Evolutionary conservation across 164 flowering plant genomes (phyloP).

Genomic region (Nymphaea thermarum): DNA sequence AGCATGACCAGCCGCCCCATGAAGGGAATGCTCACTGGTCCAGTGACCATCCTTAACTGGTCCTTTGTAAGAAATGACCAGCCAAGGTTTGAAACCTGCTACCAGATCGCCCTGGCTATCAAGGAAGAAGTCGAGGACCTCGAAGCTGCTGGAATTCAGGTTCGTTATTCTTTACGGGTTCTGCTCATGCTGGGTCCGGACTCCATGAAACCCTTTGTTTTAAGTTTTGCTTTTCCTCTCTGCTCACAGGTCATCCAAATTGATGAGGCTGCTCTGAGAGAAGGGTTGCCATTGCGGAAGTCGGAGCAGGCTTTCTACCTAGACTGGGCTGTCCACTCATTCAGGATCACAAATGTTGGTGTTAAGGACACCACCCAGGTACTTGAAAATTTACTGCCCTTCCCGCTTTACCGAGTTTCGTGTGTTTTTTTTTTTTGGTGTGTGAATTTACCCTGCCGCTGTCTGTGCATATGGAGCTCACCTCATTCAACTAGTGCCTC

Average conservation of each 20-base stretch:
- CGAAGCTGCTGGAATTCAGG: constrained; percentile 35
- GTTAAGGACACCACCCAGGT: constrained; percentile 55
- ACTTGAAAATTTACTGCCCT: too few species aligned
- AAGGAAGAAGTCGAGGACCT: constrained; percentile 45
- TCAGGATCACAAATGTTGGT: constrained; percentile 49
- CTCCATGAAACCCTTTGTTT: background rate
- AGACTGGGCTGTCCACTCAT: constrained; percentile 64
- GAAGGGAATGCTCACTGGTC: constrained; percentile 86
- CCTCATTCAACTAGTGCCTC: too few species aligned
- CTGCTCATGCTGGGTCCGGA: background rate
- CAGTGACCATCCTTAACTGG: constrained; percentile 76
- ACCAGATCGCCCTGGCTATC: constrained; percentile 44
- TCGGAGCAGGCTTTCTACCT: constrained; percentile 44
- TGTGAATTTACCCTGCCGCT: too few species aligned
- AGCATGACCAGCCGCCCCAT: constrained; percentile 62
- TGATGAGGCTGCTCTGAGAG: constrained; percentile 59
- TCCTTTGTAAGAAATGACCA: constrained; percentile 68
- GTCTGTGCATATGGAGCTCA: too few species aligned
- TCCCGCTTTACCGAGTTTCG: too few species aligned
- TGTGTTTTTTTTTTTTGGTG: too few species aligned
- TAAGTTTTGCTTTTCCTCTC: background rate
- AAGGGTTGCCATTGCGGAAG: constrained; percentile 49
- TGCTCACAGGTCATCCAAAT: constrained; percentile 33
- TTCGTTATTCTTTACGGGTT: background rate
- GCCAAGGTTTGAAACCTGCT: constrained; percentile 50